Evolutionary conservation across 305 asterid genomes (phyloP), one percentile per base, ranked within the genome.

Genomic region (Fraxinus albicans): DNA sequence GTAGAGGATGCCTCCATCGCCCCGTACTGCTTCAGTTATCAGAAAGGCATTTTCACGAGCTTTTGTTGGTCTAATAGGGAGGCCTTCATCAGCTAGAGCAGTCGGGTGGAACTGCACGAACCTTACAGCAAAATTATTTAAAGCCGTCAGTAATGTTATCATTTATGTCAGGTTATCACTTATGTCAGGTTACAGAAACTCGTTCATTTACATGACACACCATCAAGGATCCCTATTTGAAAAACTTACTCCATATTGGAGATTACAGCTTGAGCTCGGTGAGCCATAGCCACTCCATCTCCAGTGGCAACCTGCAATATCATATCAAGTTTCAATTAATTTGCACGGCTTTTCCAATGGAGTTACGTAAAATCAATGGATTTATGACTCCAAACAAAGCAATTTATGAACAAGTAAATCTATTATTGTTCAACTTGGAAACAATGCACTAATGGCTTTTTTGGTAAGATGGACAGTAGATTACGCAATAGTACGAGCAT

Each of bases 21-120:
- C 99, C 80, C 99, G 86, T 79, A 97, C 95, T 12, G 99, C 99
- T 91, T 97, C 99, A 33, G 98, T 94, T 84, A 97, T 94, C 88
- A 97, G 55, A 82, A 97, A 97, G 85, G 98, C 96, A 42, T 93
- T 97, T 87, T 94, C 98, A 13, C 99, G 91, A 80, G 98, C 47
- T 50, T 88, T 78, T 79, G 78, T 78, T 77, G 98, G 98, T 85
- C 87, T 90, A 70, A 88, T 77, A 15, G 98, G 99, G 82, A 95
- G 99, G 78, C 99, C 98, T 89, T 90, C 97, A 85, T 95, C 99
- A 76, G 99, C 99, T 79, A 97, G 83, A 77, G 99, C 98, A 17
- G 99, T 97, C 0, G 99, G 99, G 89, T 97, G 99, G 90, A 97
- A 97, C 89, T 97, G 99, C 88, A 97, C 99, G 80, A 97, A 97